Evolutionary conservation across 768 basidiomycete species (phyloP).

Genomic region (Phaeolepiota aurea): DNA sequence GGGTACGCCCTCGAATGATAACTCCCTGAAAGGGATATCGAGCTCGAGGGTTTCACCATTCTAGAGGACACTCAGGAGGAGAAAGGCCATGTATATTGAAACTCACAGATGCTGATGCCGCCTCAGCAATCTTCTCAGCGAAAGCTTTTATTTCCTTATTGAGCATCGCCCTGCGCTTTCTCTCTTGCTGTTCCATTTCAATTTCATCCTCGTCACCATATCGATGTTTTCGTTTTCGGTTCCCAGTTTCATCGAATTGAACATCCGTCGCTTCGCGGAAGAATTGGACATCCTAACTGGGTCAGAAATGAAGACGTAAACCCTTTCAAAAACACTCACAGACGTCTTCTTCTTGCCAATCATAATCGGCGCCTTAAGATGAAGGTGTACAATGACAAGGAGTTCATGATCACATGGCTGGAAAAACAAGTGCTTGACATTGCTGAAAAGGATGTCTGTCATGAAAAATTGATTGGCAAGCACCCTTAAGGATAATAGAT

Average conservation of each 20-base stretch:
- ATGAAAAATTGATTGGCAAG: background rate
- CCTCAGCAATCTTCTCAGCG: conserved; percentile 86
- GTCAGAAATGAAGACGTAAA: too few relatives aligned
- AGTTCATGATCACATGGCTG: conserved; percentile 97
- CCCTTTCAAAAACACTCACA: conserved; percentile 47
- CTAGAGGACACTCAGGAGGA: conserved; percentile 11
- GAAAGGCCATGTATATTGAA: background rate
- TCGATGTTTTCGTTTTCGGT: conserved; percentile 91
- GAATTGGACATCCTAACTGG: conserved; percentile 99
- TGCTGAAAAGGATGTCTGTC: conserved; percentile 88
- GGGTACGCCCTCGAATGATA: conserved; percentile 96
- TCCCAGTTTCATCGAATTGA: conserved; percentile 99
- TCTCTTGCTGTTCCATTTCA: conserved; percentile 96
- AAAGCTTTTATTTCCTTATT: conserved; percentile 95
- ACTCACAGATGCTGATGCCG: conserved; percentile 66
- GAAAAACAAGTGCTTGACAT: conserved; percentile 98
- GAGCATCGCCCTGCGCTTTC: conserved; percentile 77
- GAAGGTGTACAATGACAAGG: conserved; percentile 88
- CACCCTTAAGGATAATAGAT: background rate
- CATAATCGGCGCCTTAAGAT: conserved; percentile 94
- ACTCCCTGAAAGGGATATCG: conserved; percentile 94
- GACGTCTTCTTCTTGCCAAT: conserved; percentile 98
- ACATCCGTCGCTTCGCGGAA: conserved; percentile 97
- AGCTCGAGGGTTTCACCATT: conserved; percentile 83
- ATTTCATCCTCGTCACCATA: conserved; percentile 99